Base-by-base conservation (phyloP, 352 stramenopile species). In the Phytophthora tubulina region DNA sequence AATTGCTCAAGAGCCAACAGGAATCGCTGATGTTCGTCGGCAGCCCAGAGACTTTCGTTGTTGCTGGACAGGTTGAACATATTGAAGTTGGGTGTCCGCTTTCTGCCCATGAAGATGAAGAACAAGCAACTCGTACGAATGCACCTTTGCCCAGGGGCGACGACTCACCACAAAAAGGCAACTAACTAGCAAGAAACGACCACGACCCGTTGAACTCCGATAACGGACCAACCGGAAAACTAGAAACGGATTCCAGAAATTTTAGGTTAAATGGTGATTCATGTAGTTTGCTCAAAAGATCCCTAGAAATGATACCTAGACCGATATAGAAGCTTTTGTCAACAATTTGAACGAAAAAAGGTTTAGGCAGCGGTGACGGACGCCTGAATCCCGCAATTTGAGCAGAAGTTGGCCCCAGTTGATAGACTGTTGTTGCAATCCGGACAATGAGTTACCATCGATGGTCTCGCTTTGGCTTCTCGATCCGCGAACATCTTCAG, bases 11-110 rank as follows among this genome's bases (percentile, higher is more conserved):
- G 77, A 6, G 72, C 88, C 4, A 77, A 56, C 2, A 95, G 72
- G 68, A 95, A 94, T 10, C 88, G 80, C 33, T 81, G 59, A 67
- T 95, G 88, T 61, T 95, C 88, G 27, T 92, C 79, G 6, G 58
- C 51, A 7, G 79, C 74, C 88, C 88, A 95, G 1, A 70, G 53
- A 27, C 52, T 52, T 13, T 72, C 51, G n/a, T 46, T 17, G 14
- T 72, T 72, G 45, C 59, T 73, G 27, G n/a, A 61, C 31, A 81
- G 57, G 59, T 72, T 80, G 59, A 72, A 82, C 32, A 74, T 67
- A 54, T 64, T 76, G 31, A 39, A 59, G 21, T 44, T 60, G 30
- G 32, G 58, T 8, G 62, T 46, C n/a, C 30, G 35, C 53, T 70
- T 73, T 56, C 76, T 71, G 27, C 35, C 63, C 73, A 79, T 76